Evolutionary conservation across 2,329 filamentous ascomycete genomes (phyloP).

Genomic region (Eutypella sp.): DNA sequence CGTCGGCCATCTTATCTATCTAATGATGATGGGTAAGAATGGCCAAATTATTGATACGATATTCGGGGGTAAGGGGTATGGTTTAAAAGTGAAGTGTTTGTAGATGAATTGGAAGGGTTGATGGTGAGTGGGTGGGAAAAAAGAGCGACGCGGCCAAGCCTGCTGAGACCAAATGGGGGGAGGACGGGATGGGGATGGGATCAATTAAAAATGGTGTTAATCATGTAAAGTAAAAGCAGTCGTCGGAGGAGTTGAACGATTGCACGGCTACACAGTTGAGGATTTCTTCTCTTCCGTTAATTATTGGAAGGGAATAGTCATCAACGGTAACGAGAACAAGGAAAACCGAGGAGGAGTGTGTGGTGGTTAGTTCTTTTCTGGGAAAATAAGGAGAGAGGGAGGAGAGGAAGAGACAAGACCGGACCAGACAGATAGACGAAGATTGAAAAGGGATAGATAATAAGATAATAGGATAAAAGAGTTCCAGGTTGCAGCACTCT

Average conservation of each 20-base stretch:
- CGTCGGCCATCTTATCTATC: constrained; percentile 57
- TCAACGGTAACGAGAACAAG: neutral
- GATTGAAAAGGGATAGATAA: neutral
- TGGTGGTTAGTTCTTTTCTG: neutral
- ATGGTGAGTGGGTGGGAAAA: constrained; percentile 3
- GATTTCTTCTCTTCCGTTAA: constrained; percentile 8
- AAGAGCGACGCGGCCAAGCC: constrained; percentile 23
- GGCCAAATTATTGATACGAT: constrained; percentile 8
- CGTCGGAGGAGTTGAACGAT: constrained; percentile 1
- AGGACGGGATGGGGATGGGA: no score
- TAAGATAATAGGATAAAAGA: no score
- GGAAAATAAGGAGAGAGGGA: constrained; percentile 1
- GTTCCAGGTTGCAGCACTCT: no score
- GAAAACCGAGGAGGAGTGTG: neutral
- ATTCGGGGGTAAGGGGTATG: constrained; percentile 1
- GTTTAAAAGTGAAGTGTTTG: no score
- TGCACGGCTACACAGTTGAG: constrained; percentile 3
- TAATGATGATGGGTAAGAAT: constrained; percentile 12
- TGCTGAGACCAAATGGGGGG: constrained; percentile 22
- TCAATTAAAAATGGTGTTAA: constrained; percentile 12
- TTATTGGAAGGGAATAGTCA: neutral
- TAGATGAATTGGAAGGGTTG: neutral
- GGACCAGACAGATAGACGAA: no score
- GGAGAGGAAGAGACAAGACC: constrained; percentile 1
- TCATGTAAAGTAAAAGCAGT: constrained; percentile 7